These are phyloP conservation scores for Umbelopsis sp. DNA, from an alignment of 192 early-diverging fungal genomes.

Conservation along the genomic window DNA sequence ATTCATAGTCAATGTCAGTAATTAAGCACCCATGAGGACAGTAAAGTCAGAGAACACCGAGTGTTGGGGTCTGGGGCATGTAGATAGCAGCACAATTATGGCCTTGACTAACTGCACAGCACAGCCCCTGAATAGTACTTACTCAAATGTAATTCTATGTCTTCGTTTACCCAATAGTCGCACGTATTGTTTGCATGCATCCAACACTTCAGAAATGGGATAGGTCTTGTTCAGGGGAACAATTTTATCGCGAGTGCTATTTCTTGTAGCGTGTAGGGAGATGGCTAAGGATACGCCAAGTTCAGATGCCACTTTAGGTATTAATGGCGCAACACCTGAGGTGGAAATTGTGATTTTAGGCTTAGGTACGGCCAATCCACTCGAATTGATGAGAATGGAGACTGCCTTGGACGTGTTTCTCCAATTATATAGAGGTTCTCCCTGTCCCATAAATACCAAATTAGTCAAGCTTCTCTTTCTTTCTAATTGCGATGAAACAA, in stretches of 20 bases:
- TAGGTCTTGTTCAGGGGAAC: slow-evolving; percentile 90
- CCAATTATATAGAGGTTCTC: slow-evolving; percentile 88
- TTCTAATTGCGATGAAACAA: slow-evolving; percentile 21
- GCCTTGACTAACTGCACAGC: not conserved
- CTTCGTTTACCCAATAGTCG: slow-evolving; percentile 48
- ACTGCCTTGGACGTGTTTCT: slow-evolving; percentile 65
- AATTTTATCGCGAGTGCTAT: slow-evolving; percentile 71
- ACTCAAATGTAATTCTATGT: slow-evolving; percentile 87
- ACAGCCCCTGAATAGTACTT: slow-evolving; percentile 18
- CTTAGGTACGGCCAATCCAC: slow-evolving; percentile 64
- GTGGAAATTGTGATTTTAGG: slow-evolving; percentile 85
- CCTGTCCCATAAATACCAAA: slow-evolving; percentile 94
- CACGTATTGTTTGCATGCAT: slow-evolving; percentile 68
- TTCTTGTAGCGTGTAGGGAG: slow-evolving; percentile 83
- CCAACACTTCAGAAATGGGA: slow-evolving; percentile 68
- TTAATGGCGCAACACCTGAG: slow-evolving; percentile 80
- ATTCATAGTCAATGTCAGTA: not conserved
- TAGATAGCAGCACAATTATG: not conserved
- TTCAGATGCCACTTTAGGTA: slow-evolving; percentile 73
- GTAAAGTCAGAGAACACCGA: not conserved
- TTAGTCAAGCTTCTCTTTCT: slow-evolving; percentile 65
- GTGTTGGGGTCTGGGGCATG: not conserved
- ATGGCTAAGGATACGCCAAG: slow-evolving; percentile 75
- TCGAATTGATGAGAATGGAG: slow-evolving; percentile 55
- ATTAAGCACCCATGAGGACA: no score